phyloP scores from a whole-genome alignment of 768 basidiomycete genomes.

The Phlebiopsis gigantea region DNA sequence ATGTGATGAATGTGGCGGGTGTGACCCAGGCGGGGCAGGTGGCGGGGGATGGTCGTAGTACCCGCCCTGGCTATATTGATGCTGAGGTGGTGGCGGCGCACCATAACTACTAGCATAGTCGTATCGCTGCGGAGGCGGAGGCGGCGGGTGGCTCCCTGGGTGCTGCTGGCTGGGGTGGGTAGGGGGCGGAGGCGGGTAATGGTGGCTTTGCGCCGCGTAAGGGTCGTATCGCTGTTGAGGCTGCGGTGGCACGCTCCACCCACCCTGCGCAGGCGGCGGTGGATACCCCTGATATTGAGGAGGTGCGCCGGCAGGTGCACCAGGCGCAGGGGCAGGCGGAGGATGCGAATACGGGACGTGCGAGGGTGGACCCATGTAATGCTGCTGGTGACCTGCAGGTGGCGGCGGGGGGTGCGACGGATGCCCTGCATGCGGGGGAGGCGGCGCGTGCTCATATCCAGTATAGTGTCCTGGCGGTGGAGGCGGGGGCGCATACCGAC shows the following conservation, averaged over 20 bases:
- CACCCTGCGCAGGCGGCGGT: constrained; percentile 15
- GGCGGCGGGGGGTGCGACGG: constrained; percentile 12
- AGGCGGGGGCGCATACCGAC: constrained; percentile 15
- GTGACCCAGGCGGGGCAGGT: not conserved
- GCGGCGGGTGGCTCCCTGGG: constrained; percentile 22
- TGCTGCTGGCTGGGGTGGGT: constrained; percentile 26
- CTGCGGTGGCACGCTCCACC: not conserved
- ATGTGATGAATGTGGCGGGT: not conserved
- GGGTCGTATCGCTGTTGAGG: constrained; percentile 2
- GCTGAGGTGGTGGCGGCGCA: constrained; percentile 2
- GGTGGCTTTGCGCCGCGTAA: constrained; percentile 10
- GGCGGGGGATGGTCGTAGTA: constrained; percentile 6
- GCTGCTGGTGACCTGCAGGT: constrained; percentile 5
- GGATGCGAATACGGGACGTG: constrained; percentile 8
- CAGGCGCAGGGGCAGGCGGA: constrained; percentile 9
- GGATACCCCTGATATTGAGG: constrained; percentile 11
- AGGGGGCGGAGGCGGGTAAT: constrained; percentile 16
- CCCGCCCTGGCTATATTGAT: not conserved
- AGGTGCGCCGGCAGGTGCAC: constrained; percentile 19
- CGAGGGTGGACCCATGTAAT: not conserved
- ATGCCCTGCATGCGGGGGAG: constrained; percentile 11
- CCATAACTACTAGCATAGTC: constrained; percentile 1
- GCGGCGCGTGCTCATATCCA: constrained; percentile 9
- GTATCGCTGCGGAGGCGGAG: constrained; percentile 17
- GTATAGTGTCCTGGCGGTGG: constrained; percentile 8